Evolutionary conservation across 306 rosid species (phyloP), one percentile per base, ranked within the genome.

Genomic region (Senna tora): DNA sequence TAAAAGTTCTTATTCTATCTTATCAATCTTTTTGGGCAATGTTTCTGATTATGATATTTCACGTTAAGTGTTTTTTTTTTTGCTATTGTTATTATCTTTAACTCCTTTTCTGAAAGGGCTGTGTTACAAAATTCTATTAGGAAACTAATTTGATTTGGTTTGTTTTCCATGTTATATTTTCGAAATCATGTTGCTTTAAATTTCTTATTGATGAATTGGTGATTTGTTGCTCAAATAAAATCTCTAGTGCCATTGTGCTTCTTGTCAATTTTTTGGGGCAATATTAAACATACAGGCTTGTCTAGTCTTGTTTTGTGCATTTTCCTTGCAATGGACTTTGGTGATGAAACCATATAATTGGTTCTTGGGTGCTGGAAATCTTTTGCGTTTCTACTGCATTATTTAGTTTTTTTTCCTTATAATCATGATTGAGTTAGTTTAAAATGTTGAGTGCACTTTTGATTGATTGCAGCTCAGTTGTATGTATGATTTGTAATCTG

Each of bases 401-500:
- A 28, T 25, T 21, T 43, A 22, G 34, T 22, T 54, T 54, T 14
- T 9, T 56, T 56, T 2, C 39, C 62, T 56, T 56, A 28, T 56
- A 12, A 4, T 30, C 63, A 2, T 30, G 58, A 28, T 30, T 14
- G 16, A 8, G 39, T 28, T 28, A 4, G n/a, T 2, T 22, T 8
- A 54, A 12, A 53, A 53, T 21, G 34, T 38, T 19, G 53, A 17
- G 17, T 39, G 55, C 52, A 59, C 50, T 51, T 58, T 67, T 17
- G 49, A 53, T 30, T 60, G 58, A 25, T 52, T 30, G 53, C 32
- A 77, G 56, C 13, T 20, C 43, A 63, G 66, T 36, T 55, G 42
- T 56, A 63, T 71, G 54, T 62, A n/a, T 67, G 21, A 43, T 79
- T 50, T 56, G 16, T 14, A 36, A 74, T 45, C 5, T 61, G 43